phyloP scores from a whole-genome alignment of 1,284 basidiomycete species.

The Wolfiporia cocos region DNA sequence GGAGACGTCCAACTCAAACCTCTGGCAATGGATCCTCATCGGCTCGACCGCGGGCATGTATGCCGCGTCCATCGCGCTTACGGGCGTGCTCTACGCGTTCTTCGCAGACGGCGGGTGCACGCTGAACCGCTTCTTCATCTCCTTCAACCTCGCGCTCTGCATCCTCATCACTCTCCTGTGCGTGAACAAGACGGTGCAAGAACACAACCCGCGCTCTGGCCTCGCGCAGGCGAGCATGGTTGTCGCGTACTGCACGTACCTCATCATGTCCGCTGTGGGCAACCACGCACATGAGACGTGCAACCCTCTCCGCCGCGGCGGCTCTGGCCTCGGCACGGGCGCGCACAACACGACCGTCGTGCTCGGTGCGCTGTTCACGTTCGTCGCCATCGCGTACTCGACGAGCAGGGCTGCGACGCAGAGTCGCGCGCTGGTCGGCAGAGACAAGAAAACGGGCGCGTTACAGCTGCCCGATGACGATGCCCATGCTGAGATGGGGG shows the following conservation, averaged over 20 bases:
- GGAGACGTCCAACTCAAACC: constrained; percentile 82
- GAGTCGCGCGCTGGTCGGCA: constrained; percentile 84
- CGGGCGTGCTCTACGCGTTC: constrained; percentile 86
- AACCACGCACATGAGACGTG: constrained; percentile 86
- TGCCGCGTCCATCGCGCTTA: constrained; percentile 76
- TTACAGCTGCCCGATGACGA: constrained; percentile 56
- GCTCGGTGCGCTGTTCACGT: constrained; percentile 93
- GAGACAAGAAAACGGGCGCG: constrained; percentile 49
- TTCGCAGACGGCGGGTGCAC: constrained; percentile 86
- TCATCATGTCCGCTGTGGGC: constrained; percentile 90
- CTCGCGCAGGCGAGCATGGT: constrained; percentile 97
- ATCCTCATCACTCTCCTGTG: constrained; percentile 81
- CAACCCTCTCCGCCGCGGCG: constrained; percentile 74
- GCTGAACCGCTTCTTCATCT: constrained; percentile 94
- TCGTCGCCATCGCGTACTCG: constrained; percentile 97
- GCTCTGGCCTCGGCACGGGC: constrained; percentile 46
- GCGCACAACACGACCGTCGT: constrained; percentile 87
- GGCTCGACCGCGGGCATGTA: constrained; percentile 92
- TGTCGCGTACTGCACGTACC: constrained; percentile 94
- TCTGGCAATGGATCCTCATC: constrained; percentile 97
- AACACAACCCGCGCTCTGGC: constrained; percentile 91
- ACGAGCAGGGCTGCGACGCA: constrained; percentile 96
- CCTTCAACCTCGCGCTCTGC: constrained; percentile 84
- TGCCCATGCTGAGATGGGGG: constrained; percentile 58
- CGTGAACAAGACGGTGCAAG: constrained; percentile 85